A percentile compares a stretch with the other conserved stretches of the same genome.
Evolutionary conservation across 2,329 filamentous ascomycete species (phyloP).

Genomic region (Pseudocercospora fuligena): DNA sequence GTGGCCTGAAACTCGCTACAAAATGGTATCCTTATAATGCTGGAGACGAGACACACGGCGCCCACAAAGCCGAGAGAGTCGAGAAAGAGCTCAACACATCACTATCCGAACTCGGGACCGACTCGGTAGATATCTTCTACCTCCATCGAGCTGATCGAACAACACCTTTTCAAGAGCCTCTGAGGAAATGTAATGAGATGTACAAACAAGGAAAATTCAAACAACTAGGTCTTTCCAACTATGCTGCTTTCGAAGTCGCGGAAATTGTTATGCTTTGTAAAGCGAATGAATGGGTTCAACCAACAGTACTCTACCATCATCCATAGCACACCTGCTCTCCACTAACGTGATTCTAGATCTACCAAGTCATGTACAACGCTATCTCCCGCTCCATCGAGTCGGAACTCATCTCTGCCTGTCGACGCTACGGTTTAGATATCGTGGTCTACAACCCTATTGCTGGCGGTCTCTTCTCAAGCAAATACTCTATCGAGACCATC

Average conservation of each 20-base stretch:
- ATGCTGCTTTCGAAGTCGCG: constrained; percentile 81
- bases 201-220: constrained; percentile 85
- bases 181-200: constrained; percentile 74
- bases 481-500: constrained; percentile 46
- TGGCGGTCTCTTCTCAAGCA: constrained; percentile 52
- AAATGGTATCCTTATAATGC: constrained; percentile 55
- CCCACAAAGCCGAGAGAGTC: neutral
- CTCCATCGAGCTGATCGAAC: constrained; percentile 63
- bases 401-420: constrained; percentile 50
- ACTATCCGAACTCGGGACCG: constrained; percentile 64
- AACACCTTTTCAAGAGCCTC: constrained; percentile 75
- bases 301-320: too few species aligned
- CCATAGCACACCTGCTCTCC: too few species aligned
- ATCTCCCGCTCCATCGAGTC: constrained; percentile 46
- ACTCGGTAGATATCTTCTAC: constrained; percentile 77
- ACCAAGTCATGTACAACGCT: constrained; percentile 53
- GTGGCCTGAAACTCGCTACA: constrained; percentile 76
- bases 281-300: constrained; percentile 56
- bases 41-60: neutral
- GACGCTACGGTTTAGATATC: constrained; percentile 49
- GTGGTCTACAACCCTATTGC: constrained; percentile 52
- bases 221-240: constrained; percentile 78
- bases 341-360: constrained; percentile 43
- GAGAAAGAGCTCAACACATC: neutral
- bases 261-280: constrained; percentile 78